These are phyloP conservation scores for Schizosaccharomyces japonicus DNA, from an alignment of 805 yeast species.

Conservation along the genomic window DNA sequence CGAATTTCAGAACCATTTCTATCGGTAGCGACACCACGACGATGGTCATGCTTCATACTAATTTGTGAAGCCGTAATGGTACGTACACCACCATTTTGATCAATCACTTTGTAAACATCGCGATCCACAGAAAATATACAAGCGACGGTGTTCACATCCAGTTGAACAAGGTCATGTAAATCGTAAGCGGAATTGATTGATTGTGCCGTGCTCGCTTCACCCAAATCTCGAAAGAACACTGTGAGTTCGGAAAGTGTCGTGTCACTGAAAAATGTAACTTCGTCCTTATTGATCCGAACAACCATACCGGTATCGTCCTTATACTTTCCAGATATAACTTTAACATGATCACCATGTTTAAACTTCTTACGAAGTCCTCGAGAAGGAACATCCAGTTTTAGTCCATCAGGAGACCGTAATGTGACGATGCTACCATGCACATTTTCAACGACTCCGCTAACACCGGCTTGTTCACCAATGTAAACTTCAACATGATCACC, in stretches of 20 bases:
- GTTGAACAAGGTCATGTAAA: slow-evolving; percentile 68
- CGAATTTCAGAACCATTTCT: slow-evolving; percentile 60
- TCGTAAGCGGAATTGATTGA: slow-evolving; percentile 31
- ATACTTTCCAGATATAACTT: slow-evolving; percentile 76
- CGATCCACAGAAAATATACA: slow-evolving; percentile 76
- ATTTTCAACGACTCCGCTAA: slow-evolving; percentile 54
- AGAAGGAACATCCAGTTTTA: slow-evolving; percentile 53
- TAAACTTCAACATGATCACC: slow-evolving; percentile 85
- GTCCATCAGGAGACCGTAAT: slow-evolving; percentile 13
- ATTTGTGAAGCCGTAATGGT: slow-evolving; percentile 62
- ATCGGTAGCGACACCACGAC: slow-evolving; percentile 70
- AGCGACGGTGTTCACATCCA: slow-evolving; percentile 69
- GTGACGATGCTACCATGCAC: slow-evolving; percentile 41
- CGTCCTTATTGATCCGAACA: slow-evolving; percentile 55
- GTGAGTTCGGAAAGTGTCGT: slow-evolving; percentile 72
- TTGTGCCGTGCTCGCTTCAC: slow-evolving; percentile 74
- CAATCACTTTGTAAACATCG: slow-evolving; percentile 55
- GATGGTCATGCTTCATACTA: slow-evolving; percentile 42
- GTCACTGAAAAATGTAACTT: slow-evolving; percentile 73
- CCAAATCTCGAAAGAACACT: slow-evolving; percentile 74
- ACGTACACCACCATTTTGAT: slow-evolving; percentile 56
- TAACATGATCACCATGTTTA: slow-evolving; percentile 80
- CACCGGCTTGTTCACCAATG: slow-evolving; percentile 81
- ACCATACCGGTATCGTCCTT: slow-evolving; percentile 88
- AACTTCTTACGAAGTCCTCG: slow-evolving; percentile 65